A percentile compares a stretch with the other conserved stretches of the same genome.
These are phyloP conservation scores for Perkinsela sp. DNA, from an alignment of 208 protist species.

Conservation along the genomic window DNA sequence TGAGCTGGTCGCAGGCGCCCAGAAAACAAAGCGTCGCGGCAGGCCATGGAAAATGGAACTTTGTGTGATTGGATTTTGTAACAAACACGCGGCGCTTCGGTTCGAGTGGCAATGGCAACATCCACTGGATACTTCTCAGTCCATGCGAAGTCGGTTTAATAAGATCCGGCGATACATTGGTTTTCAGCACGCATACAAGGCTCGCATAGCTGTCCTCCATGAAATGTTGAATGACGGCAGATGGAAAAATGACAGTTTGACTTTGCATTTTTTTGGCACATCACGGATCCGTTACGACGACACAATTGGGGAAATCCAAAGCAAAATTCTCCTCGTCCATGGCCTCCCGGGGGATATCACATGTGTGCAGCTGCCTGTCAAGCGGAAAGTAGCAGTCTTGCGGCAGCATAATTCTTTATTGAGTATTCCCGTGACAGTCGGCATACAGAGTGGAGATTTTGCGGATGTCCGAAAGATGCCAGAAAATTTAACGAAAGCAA, in stretches of 20 bases:
- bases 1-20: conserved; percentile 59
- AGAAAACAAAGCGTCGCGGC: conserved; percentile 23
- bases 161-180: not conserved
- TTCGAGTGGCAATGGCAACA: conserved; percentile 83
- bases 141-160: conserved; percentile 8
- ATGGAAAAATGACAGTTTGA: not conserved
- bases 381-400: not conserved
- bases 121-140: conserved; percentile 17
- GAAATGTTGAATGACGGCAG: not conserved
- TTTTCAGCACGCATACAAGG: not conserved
- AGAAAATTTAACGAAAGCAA: not conserved
- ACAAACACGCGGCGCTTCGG: conserved; percentile 57
- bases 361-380: too few species aligned
- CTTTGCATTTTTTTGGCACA: not conserved
- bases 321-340: not conserved
- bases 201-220: not conserved
- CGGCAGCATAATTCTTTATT: not conserved
- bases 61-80: conserved; percentile 64
- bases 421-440: not conserved
- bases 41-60: conserved; percentile 65
- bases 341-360: not conserved
- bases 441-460: not conserved
- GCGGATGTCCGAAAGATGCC: not conserved
- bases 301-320: not conserved
- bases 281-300: not conserved